Evolutionary conservation across 2,329 filamentous ascomycete genomes (phyloP).

Genomic region (Microsporum audouinii): DNA sequence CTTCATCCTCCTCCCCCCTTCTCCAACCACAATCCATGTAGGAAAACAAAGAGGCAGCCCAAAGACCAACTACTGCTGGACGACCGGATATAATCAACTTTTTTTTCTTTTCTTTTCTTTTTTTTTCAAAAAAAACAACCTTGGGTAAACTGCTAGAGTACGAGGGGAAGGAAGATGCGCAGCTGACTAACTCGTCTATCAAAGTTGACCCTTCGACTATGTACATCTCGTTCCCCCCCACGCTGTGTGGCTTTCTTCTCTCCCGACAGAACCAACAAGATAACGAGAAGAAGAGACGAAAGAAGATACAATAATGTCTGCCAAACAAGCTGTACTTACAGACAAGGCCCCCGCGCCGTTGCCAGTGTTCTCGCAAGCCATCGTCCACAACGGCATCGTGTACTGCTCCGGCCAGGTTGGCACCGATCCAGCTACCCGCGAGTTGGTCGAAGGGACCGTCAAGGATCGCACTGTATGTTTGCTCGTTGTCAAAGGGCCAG

Average conservation of each 20-base stretch:
- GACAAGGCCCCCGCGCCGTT: constrained; percentile 3
- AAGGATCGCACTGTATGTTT: constrained; percentile 8
- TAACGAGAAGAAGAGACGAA: background rate
- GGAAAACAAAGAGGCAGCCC: no score
- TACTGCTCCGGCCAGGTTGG: constrained; percentile 57
- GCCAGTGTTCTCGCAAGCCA: constrained; percentile 50
- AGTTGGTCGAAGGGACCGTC: constrained; percentile 43
- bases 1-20: no score
- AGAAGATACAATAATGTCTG: constrained; percentile 1
- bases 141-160: no score
- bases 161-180: background rate
- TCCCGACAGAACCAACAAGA: background rate
- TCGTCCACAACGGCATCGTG: constrained; percentile 54
- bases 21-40: no score
- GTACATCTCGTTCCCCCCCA: background rate
- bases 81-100: background rate
- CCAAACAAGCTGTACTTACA: constrained; percentile 6
- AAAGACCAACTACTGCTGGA: background rate
- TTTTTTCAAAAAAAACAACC: no score
- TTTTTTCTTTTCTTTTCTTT: background rate
- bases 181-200: background rate
- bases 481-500: background rate
- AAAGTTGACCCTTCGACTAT: background rate
- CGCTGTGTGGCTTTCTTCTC: background rate
- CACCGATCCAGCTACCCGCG: constrained; percentile 42